Evolutionary conservation across 176 grass and related monocot genomes (phyloP), one percentile per base, ranked within the genome.

Genomic region (Oropetium thomaeum): DNA sequence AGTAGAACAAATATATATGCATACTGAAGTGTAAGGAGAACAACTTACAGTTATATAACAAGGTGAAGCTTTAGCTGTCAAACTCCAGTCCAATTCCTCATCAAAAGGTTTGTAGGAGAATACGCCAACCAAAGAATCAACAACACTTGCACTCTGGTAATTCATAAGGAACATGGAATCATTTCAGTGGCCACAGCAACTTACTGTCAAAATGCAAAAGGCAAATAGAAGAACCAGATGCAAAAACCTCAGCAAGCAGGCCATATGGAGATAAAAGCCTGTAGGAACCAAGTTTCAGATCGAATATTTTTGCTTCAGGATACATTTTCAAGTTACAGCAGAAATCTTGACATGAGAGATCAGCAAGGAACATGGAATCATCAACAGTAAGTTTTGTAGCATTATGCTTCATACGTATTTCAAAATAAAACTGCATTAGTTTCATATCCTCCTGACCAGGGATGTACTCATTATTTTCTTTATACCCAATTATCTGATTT

Each of bases 331-430:
- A 65, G 70, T 91, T 92, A 85, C 95, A 93, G 75, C 76, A 70
- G 58, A 97, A 76, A 70, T 90, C 81, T 84, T 97, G 88, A 76
- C 95, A 97, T 11, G 95, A 93, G 44, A 97, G 83, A 80, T 97
- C 95, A 85, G 88, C 95, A 76, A 97, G 90, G 58, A 66, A 97
- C 69, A 86, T 75, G 27, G 71, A 78, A 73, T 76, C 75, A 65
- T 97, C 86, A 27, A 77, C 49, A 32, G 73, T 84, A 74, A 97
- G 95, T 81, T 72, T 97, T 62, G 95, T 89, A 71, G 95, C 95
- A 89, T 97, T 97, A 79, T 93, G 90, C 67, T 91, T 93, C 95
- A 97, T 97, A 59, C 69, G 78, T 70, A 97, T 83, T 92, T 97
- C 87, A 80, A 97, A 82, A 68, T 80, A 89, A 74, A 97, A 88